phyloP scores from a whole-genome alignment of 768 basidiomycete genomes.

The Coprinopsis cinerea region DNA sequence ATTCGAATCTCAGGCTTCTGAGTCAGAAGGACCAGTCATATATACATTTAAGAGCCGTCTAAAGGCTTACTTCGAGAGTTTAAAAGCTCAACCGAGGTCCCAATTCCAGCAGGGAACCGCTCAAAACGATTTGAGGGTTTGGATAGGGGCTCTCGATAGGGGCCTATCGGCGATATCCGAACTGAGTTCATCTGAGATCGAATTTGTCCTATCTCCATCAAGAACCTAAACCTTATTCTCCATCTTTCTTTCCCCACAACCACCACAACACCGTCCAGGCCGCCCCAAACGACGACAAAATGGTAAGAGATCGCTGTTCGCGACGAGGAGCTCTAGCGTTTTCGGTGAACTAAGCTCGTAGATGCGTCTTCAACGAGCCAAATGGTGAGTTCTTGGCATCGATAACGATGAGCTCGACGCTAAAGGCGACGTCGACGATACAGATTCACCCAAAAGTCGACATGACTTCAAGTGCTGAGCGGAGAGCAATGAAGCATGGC shows the following conservation, averaged over 20 bases:
- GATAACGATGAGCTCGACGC: constrained; percentile 27
- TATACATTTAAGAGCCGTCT: too few relatives aligned
- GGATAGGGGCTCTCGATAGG: too few relatives aligned
- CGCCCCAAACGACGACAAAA: constrained; percentile 39
- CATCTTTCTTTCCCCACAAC: not conserved
- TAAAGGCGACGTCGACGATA: not conserved
- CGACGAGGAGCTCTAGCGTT: constrained; percentile 34
- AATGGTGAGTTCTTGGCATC: constrained; percentile 41
- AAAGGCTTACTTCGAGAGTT: too few relatives aligned
- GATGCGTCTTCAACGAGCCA: constrained; percentile 29
- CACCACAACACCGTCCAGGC: constrained; percentile 12
- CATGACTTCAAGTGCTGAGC: not conserved
- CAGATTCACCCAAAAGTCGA: constrained; percentile 3
- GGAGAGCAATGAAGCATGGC: constrained; percentile 33
- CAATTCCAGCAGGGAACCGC: too few relatives aligned
- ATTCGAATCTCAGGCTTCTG: too few relatives aligned
- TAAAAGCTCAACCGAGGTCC: too few relatives aligned
- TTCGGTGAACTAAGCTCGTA: constrained; percentile 29
- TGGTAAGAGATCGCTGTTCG: constrained; percentile 41
- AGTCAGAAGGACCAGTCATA: too few relatives aligned
- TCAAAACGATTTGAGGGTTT: too few relatives aligned
- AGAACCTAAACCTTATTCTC: too few relatives aligned
- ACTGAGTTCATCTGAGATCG: too few relatives aligned
- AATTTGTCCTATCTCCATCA: too few relatives aligned
- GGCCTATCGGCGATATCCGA: too few relatives aligned